These are phyloP conservation scores for Syncephalastrum racemosum DNA, from an alignment of 371 early-diverging fungal genomes.

Conservation along the genomic window DNA sequence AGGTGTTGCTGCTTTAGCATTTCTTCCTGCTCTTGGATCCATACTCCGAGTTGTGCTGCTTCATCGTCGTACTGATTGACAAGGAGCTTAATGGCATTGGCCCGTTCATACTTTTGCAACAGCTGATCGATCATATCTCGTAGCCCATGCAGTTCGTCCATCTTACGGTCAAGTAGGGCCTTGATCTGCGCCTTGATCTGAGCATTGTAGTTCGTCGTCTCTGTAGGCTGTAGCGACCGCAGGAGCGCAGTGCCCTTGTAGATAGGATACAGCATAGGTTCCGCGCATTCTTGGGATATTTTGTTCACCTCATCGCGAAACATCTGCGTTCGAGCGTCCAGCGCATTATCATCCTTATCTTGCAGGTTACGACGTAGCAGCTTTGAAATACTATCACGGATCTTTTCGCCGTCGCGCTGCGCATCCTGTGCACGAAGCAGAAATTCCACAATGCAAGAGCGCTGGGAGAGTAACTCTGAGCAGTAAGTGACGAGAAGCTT, in stretches of 20 bases:
- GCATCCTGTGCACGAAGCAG: constrained; percentile 42
- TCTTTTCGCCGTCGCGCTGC: constrained; percentile 41
- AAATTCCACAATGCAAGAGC: constrained; percentile 38
- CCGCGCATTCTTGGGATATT: constrained; percentile 35
- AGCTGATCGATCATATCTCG: constrained; percentile 25
- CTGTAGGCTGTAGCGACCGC: constrained; percentile 15
- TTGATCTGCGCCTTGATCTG: constrained; percentile 22
- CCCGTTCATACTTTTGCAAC: constrained; percentile 21
- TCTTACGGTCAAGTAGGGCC: constrained; percentile 28
- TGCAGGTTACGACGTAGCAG: constrained; percentile 37
- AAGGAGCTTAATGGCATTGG: constrained; percentile 22
- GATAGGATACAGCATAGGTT: constrained; percentile 29
- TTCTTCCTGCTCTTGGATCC: constrained; percentile 37
- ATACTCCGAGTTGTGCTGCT: constrained; percentile 25
- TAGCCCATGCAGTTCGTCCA: constrained; percentile 21
- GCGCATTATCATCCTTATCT: constrained; percentile 14
- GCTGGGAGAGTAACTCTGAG: constrained; percentile 38
- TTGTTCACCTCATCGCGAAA: constrained; percentile 30
- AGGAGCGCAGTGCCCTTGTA: constrained; percentile 26
- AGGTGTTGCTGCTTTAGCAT: constrained; percentile 27
- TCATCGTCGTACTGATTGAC: constrained; percentile 32
- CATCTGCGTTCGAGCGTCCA: constrained; percentile 23
- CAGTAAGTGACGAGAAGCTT: constrained; percentile 26
- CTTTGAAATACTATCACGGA: constrained; percentile 36
- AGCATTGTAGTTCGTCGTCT: constrained; percentile 11